Conservation (phyloP, 495 filamentous ascomycete species). For the Podospora appendiculata region DNA sequence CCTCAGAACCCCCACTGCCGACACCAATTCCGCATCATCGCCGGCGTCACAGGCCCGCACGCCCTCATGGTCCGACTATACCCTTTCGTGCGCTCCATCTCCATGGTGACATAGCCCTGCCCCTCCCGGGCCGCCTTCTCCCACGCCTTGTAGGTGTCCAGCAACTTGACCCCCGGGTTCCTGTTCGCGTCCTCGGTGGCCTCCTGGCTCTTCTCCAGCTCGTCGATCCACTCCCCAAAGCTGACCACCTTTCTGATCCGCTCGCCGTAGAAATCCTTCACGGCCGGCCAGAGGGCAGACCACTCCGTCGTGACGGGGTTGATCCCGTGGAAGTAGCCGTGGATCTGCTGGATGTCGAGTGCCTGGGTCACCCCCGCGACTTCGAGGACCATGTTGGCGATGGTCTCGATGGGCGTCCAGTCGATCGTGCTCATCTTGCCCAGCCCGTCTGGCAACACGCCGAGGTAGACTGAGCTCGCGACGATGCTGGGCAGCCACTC, state of each 20-base stretch:
- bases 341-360: slow-evolving; percentile 18
- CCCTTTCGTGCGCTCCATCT: slow-evolving; percentile 18
- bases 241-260: slow-evolving; percentile 27
- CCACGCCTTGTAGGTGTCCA: slow-evolving; percentile 33
- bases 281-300: slow-evolving; percentile 20
- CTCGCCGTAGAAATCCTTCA: slow-evolving; percentile 30
- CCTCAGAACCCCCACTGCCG: slow-evolving; percentile 36
- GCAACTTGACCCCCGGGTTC: slow-evolving; percentile 39
- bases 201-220: slow-evolving; percentile 26
- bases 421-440: slow-evolving; percentile 36
- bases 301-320: slow-evolving; percentile 34
- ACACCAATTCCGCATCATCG: slow-evolving; percentile 44
- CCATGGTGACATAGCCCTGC: slow-evolving; percentile 20
- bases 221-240: slow-evolving; percentile 33
- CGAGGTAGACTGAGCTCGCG: slow-evolving; percentile 34
- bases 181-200: slow-evolving; percentile 20
- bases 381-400: slow-evolving; percentile 32
- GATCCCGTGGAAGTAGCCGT: slow-evolving; percentile 42
- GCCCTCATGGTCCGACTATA: slow-evolving; percentile 29
- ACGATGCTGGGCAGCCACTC: slow-evolving; percentile 53
- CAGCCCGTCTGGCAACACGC: slow-evolving; percentile 30
- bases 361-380: slow-evolving; percentile 22
- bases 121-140: slow-evolving; percentile 8
- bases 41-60: slow-evolving; percentile 27
- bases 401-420: slow-evolving; percentile 47